Base-by-base conservation (phyloP, 2,329 filamentous ascomycete genomes). In the Fusarium napiforme region DNA sequence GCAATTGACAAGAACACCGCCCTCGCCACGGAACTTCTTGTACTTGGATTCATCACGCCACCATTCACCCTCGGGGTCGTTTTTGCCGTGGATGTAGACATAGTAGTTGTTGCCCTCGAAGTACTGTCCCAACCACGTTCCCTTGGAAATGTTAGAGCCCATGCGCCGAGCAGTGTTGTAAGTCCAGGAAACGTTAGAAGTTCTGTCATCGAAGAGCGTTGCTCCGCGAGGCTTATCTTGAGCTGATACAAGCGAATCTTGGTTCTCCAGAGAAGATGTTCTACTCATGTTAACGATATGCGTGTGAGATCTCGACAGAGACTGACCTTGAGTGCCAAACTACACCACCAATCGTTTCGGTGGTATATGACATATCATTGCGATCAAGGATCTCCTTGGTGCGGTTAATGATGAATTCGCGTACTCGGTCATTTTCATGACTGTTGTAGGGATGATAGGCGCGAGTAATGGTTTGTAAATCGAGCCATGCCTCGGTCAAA, bases 91-190 rank as follows among this genome's bases (percentile, higher is more conserved):
- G 66, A 99, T 93, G 78, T 98, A 97, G 42, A 97, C 91, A 71
- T 98, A 92, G 74, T 98, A 91, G 78, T 98, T 99, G 71, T 90
- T 96, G 37, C 94, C 93, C 83, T 98, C 95, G 77, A 97, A 98
- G 80, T 98, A 98, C 34, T 94, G 89, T 32, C 83, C 89, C 53
- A 83, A 64, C 26, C 83, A 81, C 21, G 75, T 76, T 23, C 75
- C 67, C 66, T 76, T 58, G 15, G 64, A 60, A 34, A 78, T 73
- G n/a, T 70, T 75, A 11, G 65, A 66, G 37, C 61, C 70, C 57
- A 64, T 59, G 21, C 67, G 69, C 36, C 57, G 69, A 34, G 60
- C 73, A 26, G 47, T 67, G 57, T 77, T 76, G n/a, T 78, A 75
- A 16, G 79, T 80, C 47, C 90, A 90, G 42, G 95, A 96, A 60